Base-by-base conservation (phyloP, 1,284 basidiomycete genomes). In the Porogramme epimiltina region DNA sequence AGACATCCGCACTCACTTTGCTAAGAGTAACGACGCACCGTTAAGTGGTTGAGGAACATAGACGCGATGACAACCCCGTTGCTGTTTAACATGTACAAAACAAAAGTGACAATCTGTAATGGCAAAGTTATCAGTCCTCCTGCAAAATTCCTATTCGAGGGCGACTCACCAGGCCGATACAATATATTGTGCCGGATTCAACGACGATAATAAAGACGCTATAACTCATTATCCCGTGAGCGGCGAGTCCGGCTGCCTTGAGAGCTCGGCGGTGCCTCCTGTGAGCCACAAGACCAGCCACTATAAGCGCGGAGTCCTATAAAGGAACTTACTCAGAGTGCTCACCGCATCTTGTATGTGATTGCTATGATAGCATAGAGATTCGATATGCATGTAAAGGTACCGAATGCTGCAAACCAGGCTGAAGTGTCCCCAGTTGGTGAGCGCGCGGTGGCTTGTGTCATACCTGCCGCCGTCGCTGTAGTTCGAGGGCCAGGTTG, bases 131-230 rank as follows among this genome's bases (percentile, higher is more conserved):
- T 15, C 38, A 40, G 10, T 22, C 25, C 18, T 18, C n/a, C n/a
- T 3, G 42, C 9, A 18, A 16, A 15, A n/a, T 31, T 26, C n/a
- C 24, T 31, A 31, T 8, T 8, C 13, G 8, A 13, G 34, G 5
- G n/a, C 8, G 8, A 47, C 52, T 20, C 22, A 54, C 52, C 13
- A 48, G 25, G 9, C 25, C 49, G 8, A 51, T 24, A 37, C 44
- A 54, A 25, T 54, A 54, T 13, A 50, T 16, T 3, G 26, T 20
- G 13, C 52, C 52, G 11, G 52, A 54, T 37, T 54, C 52, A 20
- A 54, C 22, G 39, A 54, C 33, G 11, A 54, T 25, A 31, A 41
- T 25, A 9, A 54, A n/a, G 13, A 24, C 33, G 16, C 26, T 24
- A 28, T 34, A 31, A 28, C 44, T 28, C 37, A n/a, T 39, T 20